A percentile compares a stretch with the other conserved stretches of the same genome.
phyloP scores from a whole-genome alignment of 371 early-diverging fungal species.

The Batkoa obscura region DNA sequence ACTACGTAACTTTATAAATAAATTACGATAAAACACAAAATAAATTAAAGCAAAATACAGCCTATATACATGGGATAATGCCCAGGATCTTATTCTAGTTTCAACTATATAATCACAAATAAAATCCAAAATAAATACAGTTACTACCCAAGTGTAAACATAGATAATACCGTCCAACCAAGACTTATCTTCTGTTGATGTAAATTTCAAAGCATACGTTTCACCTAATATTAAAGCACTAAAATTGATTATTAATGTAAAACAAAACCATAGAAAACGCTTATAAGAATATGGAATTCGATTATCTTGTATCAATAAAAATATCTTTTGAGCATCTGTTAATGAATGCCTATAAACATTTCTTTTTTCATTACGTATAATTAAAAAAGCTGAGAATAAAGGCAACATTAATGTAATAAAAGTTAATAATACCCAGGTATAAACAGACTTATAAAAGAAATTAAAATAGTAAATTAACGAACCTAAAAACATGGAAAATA shows the following conservation, averaged over 20 bases:
- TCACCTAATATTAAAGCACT: conserved; percentile 48
- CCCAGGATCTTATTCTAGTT: conserved; percentile 38
- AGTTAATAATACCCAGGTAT: conserved; percentile 46
- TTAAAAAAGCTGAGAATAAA: conserved; percentile 32
- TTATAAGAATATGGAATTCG: conserved; percentile 45
- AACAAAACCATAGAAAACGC: conserved; percentile 55
- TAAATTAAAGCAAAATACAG: conserved; percentile 57
- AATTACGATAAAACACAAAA: conserved; percentile 55
- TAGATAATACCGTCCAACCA: conserved; percentile 37
- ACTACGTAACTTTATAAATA: conserved; percentile 46
- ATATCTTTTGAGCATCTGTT: conserved; percentile 20
- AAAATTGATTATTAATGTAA: conserved; percentile 32
- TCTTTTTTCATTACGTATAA: conserved; percentile 29
- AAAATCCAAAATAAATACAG: conserved; percentile 37
- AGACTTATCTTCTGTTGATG: conserved; percentile 29
- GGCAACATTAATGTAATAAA: conserved; percentile 49
- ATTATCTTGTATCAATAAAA: conserved; percentile 20
- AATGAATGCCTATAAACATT: conserved; percentile 21
- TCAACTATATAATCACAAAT: conserved; percentile 41
- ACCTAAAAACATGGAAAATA: conserved; percentile 31
- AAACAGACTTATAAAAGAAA: conserved; percentile 21
- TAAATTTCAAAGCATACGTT: conserved; percentile 34
- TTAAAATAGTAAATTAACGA: conserved; percentile 26
- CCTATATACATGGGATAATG: conserved; percentile 39
- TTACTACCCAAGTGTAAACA: conserved; percentile 50